Base-by-base conservation (phyloP, 192 early-diverging fungal species). In the Pilaira anomala region DNA sequence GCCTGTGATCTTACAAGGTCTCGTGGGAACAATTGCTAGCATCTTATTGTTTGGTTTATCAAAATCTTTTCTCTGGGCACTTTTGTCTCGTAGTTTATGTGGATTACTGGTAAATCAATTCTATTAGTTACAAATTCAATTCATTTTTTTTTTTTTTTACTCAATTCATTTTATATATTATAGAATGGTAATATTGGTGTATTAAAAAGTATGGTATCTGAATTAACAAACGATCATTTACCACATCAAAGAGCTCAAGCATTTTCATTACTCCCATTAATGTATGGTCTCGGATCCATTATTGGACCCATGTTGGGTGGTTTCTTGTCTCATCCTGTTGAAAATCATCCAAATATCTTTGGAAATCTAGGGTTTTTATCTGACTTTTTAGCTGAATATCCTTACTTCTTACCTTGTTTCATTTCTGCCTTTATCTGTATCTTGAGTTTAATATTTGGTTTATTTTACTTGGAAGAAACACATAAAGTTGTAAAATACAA, bases 321-420 rank as follows among this genome's bases (percentile, higher is more conserved):
- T 11, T 78, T 88, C 29, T 80, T 94, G 7, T 65, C 83, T 0
- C 63, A 89, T 50, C 92, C 91, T 9, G 83, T 76, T 0, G 56
- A 78, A n/a, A 69, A 76, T 44, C 85, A 76, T 48, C 87, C 88
- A 0, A 21, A 49, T 13, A 28, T 84, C 0, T 83, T 83, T 56
- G 80, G 76, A 3, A 29, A 77, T 14, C 21, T 49, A 1, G 62
- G 66, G 14, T 33, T 30, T 41, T 14, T 73, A 36, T 72, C 66
- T 18, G 26, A 40, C 21, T 75, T 91, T 36, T 76, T 92, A 40
- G 55, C 46, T 0, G n/a, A 22, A 0, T 83, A 83, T 49, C 90
- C 88, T 3, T 92, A 90, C 52, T 75, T 89, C 56, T 76, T 94
- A 11, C 91, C 91, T 0, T 91, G 88, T 60, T 53, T 84, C 7